Conservation (phyloP, 805 yeast genomes). For the Spathaspora girioi region DNA sequence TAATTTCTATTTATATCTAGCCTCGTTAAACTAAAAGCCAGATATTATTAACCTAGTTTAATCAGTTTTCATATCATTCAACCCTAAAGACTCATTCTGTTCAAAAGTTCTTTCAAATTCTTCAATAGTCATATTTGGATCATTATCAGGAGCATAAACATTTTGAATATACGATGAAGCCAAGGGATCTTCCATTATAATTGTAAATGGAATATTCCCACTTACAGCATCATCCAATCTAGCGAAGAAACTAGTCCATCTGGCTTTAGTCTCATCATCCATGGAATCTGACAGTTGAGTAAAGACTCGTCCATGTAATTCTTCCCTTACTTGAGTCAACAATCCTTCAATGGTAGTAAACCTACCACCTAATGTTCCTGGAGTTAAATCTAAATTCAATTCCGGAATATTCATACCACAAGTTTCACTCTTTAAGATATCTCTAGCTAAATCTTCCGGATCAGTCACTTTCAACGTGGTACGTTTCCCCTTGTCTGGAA, state of each 20-base stretch:
- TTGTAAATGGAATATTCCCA: slow-evolving; percentile 80
- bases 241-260: slow-evolving; percentile 80
- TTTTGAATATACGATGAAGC: slow-evolving; percentile 95
- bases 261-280: slow-evolving; percentile 70
- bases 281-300: slow-evolving; percentile 87
- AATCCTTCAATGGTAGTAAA: slow-evolving; percentile 97
- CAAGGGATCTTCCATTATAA: slow-evolving; percentile 89
- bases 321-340: slow-evolving; percentile 83
- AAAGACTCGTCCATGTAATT: slow-evolving; percentile 79
- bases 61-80: slow-evolving; percentile 49
- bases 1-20: background rate
- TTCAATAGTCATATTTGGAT: slow-evolving; percentile 91
- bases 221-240: slow-evolving; percentile 72
- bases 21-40: no score
- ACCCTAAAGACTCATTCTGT: slow-evolving; percentile 90
- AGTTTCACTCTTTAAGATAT: slow-evolving; percentile 90
- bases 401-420: slow-evolving; percentile 87
- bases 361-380: slow-evolving; percentile 97
- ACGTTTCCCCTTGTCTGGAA: slow-evolving; percentile 79
- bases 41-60: no score
- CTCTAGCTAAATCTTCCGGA: slow-evolving; percentile 90
- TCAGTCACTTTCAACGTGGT: slow-evolving; percentile 76
- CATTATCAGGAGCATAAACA: slow-evolving; percentile 97
- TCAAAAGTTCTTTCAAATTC: slow-evolving; percentile 86
- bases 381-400: slow-evolving; percentile 81